phyloP scores from a whole-genome alignment of 2,329 filamentous ascomycete species.

The Bipolaris victoriae region DNA sequence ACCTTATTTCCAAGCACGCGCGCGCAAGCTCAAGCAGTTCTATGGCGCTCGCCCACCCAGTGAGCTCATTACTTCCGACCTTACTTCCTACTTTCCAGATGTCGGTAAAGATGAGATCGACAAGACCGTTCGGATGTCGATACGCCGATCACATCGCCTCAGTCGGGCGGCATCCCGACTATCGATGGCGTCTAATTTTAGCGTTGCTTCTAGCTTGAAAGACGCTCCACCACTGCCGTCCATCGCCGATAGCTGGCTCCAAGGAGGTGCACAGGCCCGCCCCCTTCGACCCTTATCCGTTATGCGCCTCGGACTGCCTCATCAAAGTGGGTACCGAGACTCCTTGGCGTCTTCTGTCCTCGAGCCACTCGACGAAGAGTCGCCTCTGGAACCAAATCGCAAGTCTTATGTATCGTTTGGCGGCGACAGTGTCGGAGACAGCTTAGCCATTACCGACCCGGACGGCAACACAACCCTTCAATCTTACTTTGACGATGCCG shows the following conservation, averaged over 20 bases:
- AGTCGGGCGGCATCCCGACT: slow-evolving; percentile 92
- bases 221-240: slow-evolving; percentile 95
- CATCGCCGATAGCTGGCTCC: slow-evolving; percentile 92
- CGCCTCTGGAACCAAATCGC: slow-evolving; percentile 81
- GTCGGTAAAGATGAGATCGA: slow-evolving; percentile 95
- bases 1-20: slow-evolving; percentile 51
- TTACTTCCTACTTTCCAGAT: slow-evolving; percentile 96
- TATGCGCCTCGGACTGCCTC: slow-evolving; percentile 61
- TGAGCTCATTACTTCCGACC: slow-evolving; percentile 94
- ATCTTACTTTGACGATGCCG: slow-evolving; percentile 85
- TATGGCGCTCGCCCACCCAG: slow-evolving; percentile 92
- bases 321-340: slow-evolving; percentile 74
- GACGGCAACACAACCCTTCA: slow-evolving; percentile 71
- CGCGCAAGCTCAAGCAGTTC: slow-evolving; percentile 73
- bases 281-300: slow-evolving; percentile 66
- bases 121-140: slow-evolving; percentile 89
- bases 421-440: slow-evolving; percentile 72
- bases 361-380: slow-evolving; percentile 90
- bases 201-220: slow-evolving; percentile 87
- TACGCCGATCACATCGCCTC: slow-evolving; percentile 85
- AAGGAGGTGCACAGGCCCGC: slow-evolving; percentile 55
- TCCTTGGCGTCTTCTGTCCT: slow-evolving; percentile 88
- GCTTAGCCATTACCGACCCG: slow-evolving; percentile 75
- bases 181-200: slow-evolving; percentile 91
- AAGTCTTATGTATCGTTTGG: slow-evolving; percentile 95